Evolutionary conservation across 2,329 filamentous ascomycete species (phyloP).

Genomic region (Fusarium sp.): DNA sequence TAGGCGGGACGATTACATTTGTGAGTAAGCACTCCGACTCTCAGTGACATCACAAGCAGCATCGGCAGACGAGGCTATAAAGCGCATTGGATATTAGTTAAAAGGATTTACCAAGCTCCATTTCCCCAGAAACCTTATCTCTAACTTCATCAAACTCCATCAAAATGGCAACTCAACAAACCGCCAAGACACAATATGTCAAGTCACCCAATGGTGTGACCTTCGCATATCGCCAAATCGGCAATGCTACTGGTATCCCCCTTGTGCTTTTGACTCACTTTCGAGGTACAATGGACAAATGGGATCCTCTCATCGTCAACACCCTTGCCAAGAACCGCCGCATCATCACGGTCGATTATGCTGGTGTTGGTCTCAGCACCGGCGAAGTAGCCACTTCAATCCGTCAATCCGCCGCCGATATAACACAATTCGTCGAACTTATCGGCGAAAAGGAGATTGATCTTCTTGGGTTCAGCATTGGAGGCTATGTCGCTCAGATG

Average conservation of each 20-base stretch:
- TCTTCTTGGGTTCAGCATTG: background rate
- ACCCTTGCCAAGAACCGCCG: background rate
- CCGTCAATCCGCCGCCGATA: background rate
- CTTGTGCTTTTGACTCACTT: background rate
- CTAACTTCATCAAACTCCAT: background rate
- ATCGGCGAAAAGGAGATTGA: background rate
- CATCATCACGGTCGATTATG: slow-evolving; percentile 1
- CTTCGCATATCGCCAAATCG: slow-evolving; percentile 8
- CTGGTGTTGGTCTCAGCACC: background rate
- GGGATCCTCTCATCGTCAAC: slow-evolving; percentile 8
- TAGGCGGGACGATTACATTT: background rate
- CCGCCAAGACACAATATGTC: background rate
- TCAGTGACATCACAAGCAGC: background rate
- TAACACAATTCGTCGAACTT: background rate
- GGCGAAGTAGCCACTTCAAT: background rate
- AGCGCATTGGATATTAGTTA: fast-evolving
- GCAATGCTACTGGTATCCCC: background rate
- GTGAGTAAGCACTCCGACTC: background rate
- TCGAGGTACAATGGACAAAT: slow-evolving; percentile 3
- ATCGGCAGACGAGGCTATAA: background rate
- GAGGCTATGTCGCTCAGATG: slow-evolving; percentile 8
- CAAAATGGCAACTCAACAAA: slow-evolving; percentile 8
- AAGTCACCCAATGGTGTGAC: background rate
- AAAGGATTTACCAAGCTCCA: fast-evolving
- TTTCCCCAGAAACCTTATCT: background rate